A percentile compares a stretch with the other conserved stretches of the same genome.
Conservation (phyloP, 2,329 filamentous ascomycete genomes). For the Pyricularia pennisetigena region DNA sequence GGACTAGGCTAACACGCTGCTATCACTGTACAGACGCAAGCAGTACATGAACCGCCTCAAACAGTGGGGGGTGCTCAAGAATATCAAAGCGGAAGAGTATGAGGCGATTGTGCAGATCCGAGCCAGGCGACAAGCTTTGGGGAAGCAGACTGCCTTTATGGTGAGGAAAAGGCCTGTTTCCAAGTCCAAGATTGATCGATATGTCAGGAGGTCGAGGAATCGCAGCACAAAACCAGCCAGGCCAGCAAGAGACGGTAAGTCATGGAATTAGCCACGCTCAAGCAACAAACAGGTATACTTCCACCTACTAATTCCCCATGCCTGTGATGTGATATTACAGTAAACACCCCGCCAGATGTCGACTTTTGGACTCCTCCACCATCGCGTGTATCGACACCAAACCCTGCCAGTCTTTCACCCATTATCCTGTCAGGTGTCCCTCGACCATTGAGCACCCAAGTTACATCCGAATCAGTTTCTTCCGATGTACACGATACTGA, state of each 20-base stretch:
- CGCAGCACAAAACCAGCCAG: background rate
- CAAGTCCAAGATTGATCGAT: constrained; percentile 1
- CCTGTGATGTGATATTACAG: background rate
- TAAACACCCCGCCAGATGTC: background rate
- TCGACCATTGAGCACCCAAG: background rate
- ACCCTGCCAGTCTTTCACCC: background rate
- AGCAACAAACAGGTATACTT: background rate
- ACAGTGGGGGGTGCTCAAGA: background rate
- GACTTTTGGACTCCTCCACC: background rate
- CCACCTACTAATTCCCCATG: background rate
- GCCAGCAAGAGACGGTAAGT: background rate
- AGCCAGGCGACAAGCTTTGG: background rate
- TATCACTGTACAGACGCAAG: background rate
- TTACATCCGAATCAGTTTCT: background rate
- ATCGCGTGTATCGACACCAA: background rate
- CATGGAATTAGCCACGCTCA: background rate
- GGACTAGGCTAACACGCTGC: background rate
- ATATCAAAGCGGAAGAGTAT: constrained; percentile 2
- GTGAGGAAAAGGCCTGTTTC: background rate
- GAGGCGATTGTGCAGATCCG: background rate
- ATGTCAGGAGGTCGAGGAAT: background rate
- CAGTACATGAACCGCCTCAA: constrained; percentile 1
- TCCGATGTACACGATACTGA: background rate
- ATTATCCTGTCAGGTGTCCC: background rate
- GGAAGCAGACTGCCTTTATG: background rate